phyloP scores from a whole-genome alignment of 2,329 filamentous ascomycete genomes.

The Colletotrichum godetiae region DNA sequence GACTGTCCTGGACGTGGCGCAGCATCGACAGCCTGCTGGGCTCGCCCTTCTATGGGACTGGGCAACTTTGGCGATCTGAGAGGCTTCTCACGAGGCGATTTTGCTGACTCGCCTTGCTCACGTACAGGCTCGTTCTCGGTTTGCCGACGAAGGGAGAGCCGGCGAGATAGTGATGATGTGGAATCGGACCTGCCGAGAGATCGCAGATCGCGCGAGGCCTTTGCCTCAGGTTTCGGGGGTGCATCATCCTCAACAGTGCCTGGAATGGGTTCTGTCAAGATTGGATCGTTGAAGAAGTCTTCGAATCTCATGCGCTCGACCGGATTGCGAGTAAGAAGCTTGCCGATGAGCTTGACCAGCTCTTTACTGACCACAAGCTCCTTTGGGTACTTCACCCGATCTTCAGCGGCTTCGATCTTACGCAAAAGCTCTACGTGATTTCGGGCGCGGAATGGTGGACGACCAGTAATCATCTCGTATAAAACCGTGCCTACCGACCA shows the following conservation, averaged over 20 bases:
- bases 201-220: slow-evolving; percentile 48
- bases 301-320: slow-evolving; percentile 88
- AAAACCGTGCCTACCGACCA: slow-evolving; percentile 98
- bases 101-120: slow-evolving; percentile 47
- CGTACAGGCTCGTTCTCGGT: slow-evolving; percentile 49
- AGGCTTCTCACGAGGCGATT: slow-evolving; percentile 55
- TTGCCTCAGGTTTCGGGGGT: slow-evolving; percentile 51
- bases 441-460: slow-evolving; percentile 88
- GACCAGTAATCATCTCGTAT: slow-evolving; percentile 94
- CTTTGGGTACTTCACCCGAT: slow-evolving; percentile 84
- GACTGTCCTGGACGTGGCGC: slow-evolving; percentile 52
- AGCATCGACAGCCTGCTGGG: slow-evolving; percentile 42
- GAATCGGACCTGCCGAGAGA: slow-evolving; percentile 41
- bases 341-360: slow-evolving; percentile 84
- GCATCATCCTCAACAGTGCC: slow-evolving; percentile 83
- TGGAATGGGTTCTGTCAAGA: slow-evolving; percentile 81
- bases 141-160: slow-evolving; percentile 54
- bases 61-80: slow-evolving; percentile 53
- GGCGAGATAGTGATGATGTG: slow-evolving; percentile 45
- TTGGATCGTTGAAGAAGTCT: slow-evolving; percentile 81
- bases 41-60: slow-evolving; percentile 46
- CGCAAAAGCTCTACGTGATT: slow-evolving; percentile 95
- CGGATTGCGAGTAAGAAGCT: slow-evolving; percentile 85
- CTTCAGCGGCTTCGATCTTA: slow-evolving; percentile 90
- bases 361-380: slow-evolving; percentile 78